These are phyloP conservation scores for Coprinopsis cinerea DNA, from an alignment of 768 basidiomycete genomes.

Conservation along the genomic window DNA sequence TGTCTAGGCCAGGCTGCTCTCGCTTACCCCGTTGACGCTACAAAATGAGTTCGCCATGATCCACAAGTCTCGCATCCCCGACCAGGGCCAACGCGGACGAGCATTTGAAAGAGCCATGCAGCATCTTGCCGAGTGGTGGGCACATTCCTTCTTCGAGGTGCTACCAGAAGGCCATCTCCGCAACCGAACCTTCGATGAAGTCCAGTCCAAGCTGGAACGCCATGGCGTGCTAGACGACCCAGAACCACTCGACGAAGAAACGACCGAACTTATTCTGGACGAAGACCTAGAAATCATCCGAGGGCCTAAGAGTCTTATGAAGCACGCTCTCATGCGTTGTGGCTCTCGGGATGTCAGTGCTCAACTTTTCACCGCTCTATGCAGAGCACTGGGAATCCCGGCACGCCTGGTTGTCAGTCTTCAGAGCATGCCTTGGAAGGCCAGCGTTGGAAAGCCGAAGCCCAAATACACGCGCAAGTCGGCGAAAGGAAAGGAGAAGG, in stretches of 20 bases:
- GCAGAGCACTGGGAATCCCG: constrained; percentile 81
- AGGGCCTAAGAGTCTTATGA: constrained; percentile 85
- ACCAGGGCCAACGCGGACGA: constrained; percentile 73
- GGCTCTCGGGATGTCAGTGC: constrained; percentile 85
- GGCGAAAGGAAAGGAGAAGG: constrained; percentile 30
- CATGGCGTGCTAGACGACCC: constrained; percentile 23
- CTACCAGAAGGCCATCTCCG: constrained; percentile 60
- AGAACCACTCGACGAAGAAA: constrained; percentile 33
- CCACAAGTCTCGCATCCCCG: constrained; percentile 75
- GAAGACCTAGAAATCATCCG: constrained; percentile 36
- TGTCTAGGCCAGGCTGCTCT: constrained; percentile 81
- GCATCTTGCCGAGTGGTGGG: constrained; percentile 84
- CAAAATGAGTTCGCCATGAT: constrained; percentile 80
- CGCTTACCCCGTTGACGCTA: constrained; percentile 72
- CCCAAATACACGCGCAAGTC: constrained; percentile 33
- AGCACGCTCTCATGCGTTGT: constrained; percentile 73
- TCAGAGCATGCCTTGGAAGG: constrained; percentile 90
- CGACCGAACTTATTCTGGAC: too few species aligned
- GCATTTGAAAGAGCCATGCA: constrained; percentile 81
- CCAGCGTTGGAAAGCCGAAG: constrained; percentile 53
- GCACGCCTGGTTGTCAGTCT: constrained; percentile 84
- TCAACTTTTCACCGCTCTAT: constrained; percentile 87
- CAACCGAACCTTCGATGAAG: constrained; percentile 72
- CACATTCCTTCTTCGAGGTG: constrained; percentile 60
- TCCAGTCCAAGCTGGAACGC: constrained; percentile 40